Evolutionary conservation across 2,329 filamentous ascomycete species (phyloP).

Genomic region (Pyricularia sp.): DNA sequence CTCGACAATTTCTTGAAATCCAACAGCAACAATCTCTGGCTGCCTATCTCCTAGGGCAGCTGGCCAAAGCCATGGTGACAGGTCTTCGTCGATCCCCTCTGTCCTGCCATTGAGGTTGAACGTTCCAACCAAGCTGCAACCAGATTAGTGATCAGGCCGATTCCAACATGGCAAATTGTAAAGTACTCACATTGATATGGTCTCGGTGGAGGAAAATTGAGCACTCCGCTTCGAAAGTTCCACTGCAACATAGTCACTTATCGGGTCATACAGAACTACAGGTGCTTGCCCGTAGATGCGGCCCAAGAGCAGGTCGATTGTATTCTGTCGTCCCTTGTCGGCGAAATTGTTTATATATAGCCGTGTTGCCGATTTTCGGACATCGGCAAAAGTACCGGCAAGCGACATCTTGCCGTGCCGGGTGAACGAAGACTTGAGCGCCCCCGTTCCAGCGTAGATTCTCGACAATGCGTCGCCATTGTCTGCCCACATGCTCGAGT

Average conservation of each 20-base stretch:
- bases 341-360: slow-evolving; percentile 98
- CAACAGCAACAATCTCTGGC: slow-evolving; percentile 81
- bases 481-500: slow-evolving; percentile 92
- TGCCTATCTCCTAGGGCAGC: slow-evolving; percentile 46
- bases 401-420: slow-evolving; percentile 92
- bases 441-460: slow-evolving; percentile 94
- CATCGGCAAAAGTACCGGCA: slow-evolving; percentile 87
- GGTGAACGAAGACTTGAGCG: slow-evolving; percentile 91
- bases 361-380: slow-evolving; percentile 85
- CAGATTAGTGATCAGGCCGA: not conserved
- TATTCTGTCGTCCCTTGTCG: slow-evolving; percentile 86
- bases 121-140: slow-evolving; percentile 57
- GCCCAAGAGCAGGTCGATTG: slow-evolving; percentile 87
- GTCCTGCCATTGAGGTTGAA: slow-evolving; percentile 93
- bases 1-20: slow-evolving; percentile 98
- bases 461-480: slow-evolving; percentile 90
- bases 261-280: slow-evolving; percentile 84
- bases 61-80: slow-evolving; percentile 80
- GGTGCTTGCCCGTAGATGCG: slow-evolving; percentile 73
- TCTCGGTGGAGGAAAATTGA: slow-evolving; percentile 68
- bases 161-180: not conserved
- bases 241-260: slow-evolving; percentile 78
- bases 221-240: slow-evolving; percentile 60
- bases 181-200: slow-evolving; percentile 60
- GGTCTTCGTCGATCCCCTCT: slow-evolving; percentile 65